These are phyloP conservation scores for Pyricularia pennisetigena DNA, from an alignment of 2,329 filamentous ascomycete genomes.

Conservation along the genomic window DNA sequence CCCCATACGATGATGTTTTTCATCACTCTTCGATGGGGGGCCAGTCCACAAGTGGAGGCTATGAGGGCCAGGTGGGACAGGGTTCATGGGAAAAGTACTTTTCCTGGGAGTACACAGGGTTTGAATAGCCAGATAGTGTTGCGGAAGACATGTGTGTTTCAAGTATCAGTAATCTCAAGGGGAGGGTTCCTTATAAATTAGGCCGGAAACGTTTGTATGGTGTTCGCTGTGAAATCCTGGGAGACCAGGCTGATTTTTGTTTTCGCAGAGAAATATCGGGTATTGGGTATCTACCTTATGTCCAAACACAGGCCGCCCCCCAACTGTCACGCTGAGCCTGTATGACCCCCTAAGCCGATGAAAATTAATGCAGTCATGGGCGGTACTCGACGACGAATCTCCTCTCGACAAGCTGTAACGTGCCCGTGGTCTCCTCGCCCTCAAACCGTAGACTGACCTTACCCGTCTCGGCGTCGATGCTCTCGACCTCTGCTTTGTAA, in stretches of 20 bases:
- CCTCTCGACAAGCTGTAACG: slow-evolving; percentile 64
- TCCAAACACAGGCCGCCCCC: not conserved
- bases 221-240: not conserved
- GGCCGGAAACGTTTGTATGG: not conserved
- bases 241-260: not conserved
- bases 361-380: slow-evolving; percentile 6
- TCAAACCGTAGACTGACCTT: slow-evolving; percentile 66
- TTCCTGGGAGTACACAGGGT: no score
- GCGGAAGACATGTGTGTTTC: not conserved
- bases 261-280: not conserved
- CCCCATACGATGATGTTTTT: no score
- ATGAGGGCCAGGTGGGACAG: no score
- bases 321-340: not conserved
- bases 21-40: no score
- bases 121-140: not conserved
- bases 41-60: no score
- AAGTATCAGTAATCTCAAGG: not conserved
- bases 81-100: no score
- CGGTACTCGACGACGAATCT: slow-evolving; percentile 70
- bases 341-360: not conserved
- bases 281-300: not conserved
- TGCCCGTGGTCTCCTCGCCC: slow-evolving; percentile 65
- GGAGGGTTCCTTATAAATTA: not conserved
- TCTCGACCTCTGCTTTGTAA: slow-evolving; percentile 74
- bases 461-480: slow-evolving; percentile 41